phyloP scores from a whole-genome alignment of 2,329 filamentous ascomycete genomes.

The Cordyceps cicadae region DNA sequence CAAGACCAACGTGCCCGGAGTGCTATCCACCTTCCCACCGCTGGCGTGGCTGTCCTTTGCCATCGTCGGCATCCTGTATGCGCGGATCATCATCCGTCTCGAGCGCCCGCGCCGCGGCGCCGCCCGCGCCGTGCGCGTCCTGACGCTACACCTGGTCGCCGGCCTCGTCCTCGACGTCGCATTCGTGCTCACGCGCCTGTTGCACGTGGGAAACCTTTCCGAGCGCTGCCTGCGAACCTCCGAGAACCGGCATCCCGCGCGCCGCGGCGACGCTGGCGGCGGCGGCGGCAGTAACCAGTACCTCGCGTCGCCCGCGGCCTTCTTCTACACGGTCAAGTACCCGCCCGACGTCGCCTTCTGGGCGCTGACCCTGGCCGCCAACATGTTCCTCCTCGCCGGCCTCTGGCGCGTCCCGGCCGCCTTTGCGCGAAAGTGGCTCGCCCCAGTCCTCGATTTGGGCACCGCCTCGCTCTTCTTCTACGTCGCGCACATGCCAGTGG shows the following conservation, averaged over 20 bases:
- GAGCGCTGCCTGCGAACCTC: conserved; percentile 33
- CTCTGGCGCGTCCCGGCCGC: conserved; percentile 27
- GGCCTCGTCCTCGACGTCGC: conserved; percentile 25
- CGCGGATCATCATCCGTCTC: conserved; percentile 25
- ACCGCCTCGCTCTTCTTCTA: conserved; percentile 40
- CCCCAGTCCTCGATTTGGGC: conserved; percentile 34
- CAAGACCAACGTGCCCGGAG: conserved; percentile 18
- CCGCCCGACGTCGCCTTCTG: conserved; percentile 39
- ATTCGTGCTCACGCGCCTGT: conserved; percentile 34
- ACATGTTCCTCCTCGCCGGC: conserved; percentile 30
- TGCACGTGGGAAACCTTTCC: conserved; percentile 36
- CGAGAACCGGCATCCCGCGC: conserved; percentile 24
- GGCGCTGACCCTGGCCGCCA: conserved; percentile 31
- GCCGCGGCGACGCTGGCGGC: neutral
- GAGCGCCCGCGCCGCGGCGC: conserved; percentile 9
- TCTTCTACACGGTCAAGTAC: conserved; percentile 40
- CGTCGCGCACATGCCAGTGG: conserved; percentile 28
- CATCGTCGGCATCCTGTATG: conserved; percentile 36
- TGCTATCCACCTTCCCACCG: conserved; percentile 35
- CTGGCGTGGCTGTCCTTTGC: conserved; percentile 40
- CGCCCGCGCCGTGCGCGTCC: conserved; percentile 20
- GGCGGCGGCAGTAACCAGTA: conserved; percentile 28
- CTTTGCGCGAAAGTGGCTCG: conserved; percentile 22
- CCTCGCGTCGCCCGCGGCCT: conserved; percentile 31
- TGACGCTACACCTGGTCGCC: conserved; percentile 19